Conservation (phyloP, 495 filamentous ascomycete species). For the Annulohypoxylon stygium region DNA sequence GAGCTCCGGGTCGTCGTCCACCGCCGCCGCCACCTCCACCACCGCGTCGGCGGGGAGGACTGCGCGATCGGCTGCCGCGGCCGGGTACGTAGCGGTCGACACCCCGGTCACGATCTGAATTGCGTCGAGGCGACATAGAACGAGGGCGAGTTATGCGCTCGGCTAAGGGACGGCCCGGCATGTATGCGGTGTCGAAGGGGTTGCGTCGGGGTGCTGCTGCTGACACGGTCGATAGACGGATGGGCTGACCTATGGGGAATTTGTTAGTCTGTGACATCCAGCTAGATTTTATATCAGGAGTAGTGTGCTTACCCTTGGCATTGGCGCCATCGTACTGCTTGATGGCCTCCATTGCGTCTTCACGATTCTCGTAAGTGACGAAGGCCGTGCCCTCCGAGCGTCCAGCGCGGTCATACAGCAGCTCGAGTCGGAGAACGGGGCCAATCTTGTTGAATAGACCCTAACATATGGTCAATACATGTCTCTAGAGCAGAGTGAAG, state of each 20-base stretch:
- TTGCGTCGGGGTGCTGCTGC: constrained; percentile 60
- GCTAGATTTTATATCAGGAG: background rate
- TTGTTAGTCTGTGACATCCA: constrained; percentile 26
- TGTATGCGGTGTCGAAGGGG: constrained; percentile 70
- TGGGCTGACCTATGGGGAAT: constrained; percentile 73
- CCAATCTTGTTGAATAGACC: constrained; percentile 85
- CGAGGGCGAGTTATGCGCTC: constrained; percentile 76
- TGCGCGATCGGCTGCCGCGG: constrained; percentile 63
- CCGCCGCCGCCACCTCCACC: constrained; percentile 43
- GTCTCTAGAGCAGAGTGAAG: background rate
- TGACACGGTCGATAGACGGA: constrained; percentile 79
- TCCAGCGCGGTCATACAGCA: constrained; percentile 90
- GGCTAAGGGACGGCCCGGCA: constrained; percentile 72
- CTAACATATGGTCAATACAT: constrained; percentile 60
- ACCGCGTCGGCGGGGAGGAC: constrained; percentile 58
- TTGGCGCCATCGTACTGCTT: constrained; percentile 90
- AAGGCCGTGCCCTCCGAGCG: constrained; percentile 89
- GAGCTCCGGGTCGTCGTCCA: constrained; percentile 64
- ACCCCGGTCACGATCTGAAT: constrained; percentile 75
- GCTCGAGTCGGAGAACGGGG: constrained; percentile 73
- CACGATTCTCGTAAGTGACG: constrained; percentile 78
- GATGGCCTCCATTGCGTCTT: constrained; percentile 80
- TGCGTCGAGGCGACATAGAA: constrained; percentile 65
- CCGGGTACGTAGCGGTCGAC: constrained; percentile 90
- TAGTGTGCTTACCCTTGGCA: constrained; percentile 72